Base-by-base conservation (phyloP, 2,329 filamentous ascomycete species). In the Talaromyces marneffei region DNA sequence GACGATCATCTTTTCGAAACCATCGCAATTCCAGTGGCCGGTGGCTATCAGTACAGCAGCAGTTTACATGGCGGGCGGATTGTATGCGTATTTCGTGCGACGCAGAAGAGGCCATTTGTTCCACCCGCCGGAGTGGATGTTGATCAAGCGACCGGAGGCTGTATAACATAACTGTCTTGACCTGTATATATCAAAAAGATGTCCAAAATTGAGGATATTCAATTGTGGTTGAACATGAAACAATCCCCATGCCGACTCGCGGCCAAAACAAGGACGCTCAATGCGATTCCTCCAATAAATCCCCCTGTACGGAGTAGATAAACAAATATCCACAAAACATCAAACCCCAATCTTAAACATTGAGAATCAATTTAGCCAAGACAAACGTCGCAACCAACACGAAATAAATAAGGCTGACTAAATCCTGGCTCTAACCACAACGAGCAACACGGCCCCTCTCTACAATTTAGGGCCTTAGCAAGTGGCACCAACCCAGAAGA, bases 21-120 rank as follows among this genome's bases (percentile, higher is more conserved):
- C 88, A 0, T 79, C 82, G 3, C 80, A 89, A 66, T 92, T 92
- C 70, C 77, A 78, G 60, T 86, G 82, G 69, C 87, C 88, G 0
- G 82, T 84, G 0, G 70, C 83, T 6, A 79, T 90, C 52, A 88
- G 84, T 60, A 78, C 82, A 2, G 69, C 68, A 7, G 72, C 72
- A 6, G 68, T 75, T 23, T 64, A 64, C 2, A 29, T 70, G 7
- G 73, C 73, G 1, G 71, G 69, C 1, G 56, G 65, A 10, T 71
- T 66, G 29, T 88, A 86, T 68, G 79, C 85, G 0, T 70, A 71
- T 0, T 88, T 85, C 69, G 82, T 88, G 8, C 75, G 85, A 20
- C 74, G 75, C 53, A 78, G 83, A 65, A 76, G 86, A 54, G 86
- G 86, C 0, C 86, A 89, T 74, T 73, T 87, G 29, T 67, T 87